These are phyloP conservation scores for Neoscytalidium dimidiatum DNA, from an alignment of 2,329 filamentous ascomycete species.

Conservation along the genomic window DNA sequence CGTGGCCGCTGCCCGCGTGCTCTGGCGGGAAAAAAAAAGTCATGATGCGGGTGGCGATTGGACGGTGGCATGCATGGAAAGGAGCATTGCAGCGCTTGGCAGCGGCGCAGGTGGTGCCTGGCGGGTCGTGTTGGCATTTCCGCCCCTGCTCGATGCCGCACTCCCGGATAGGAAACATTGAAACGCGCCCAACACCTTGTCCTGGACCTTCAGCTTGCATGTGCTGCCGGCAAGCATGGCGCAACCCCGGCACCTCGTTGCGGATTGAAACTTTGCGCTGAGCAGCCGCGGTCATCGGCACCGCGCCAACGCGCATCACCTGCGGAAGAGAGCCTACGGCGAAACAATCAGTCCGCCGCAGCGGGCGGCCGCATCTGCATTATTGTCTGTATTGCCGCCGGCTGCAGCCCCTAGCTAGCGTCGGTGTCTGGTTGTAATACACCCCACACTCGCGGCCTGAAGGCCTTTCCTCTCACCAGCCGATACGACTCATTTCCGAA, in stretches of 20 bases:
- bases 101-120: background rate
- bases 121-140: conserved; percentile 1
- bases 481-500: conserved; percentile 9
- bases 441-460: conserved; percentile 10
- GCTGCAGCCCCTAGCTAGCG: conserved; percentile 3
- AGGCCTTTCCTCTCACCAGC: background rate
- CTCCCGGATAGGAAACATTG: background rate
- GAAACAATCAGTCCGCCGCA: no score
- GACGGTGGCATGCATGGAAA: background rate
- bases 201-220: no score
- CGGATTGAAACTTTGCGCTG: background rate
- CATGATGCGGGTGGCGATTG: background rate
- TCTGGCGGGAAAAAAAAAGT: background rate
- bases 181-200: background rate
- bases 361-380: background rate
- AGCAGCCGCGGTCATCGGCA: no score
- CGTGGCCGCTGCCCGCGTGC: background rate
- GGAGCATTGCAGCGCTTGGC: conserved; percentile 9
- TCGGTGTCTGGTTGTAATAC: background rate
- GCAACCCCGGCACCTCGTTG: background rate
- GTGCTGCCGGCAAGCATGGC: background rate
- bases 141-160: background rate
- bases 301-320: background rate
- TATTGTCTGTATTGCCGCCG: background rate
- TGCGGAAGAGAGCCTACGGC: background rate